phyloP scores from a whole-genome alignment of 2,329 filamentous ascomycete species.

The Seiridium cupressi region DNA sequence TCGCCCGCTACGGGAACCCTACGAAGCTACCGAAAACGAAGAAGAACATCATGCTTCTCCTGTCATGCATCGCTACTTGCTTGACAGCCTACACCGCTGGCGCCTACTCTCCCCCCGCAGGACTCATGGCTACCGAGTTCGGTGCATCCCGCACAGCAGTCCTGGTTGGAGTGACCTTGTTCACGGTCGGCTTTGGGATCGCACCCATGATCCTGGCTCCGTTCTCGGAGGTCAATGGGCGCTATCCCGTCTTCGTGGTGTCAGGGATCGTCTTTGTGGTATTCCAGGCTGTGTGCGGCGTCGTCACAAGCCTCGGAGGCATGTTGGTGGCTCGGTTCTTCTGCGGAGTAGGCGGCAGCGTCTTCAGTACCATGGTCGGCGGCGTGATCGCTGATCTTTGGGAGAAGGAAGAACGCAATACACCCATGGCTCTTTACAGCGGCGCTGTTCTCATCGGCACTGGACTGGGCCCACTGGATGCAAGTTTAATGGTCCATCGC shows the following conservation, averaged over 20 bases:
- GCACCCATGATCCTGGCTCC: constrained; percentile 86
- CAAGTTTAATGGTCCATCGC: constrained; percentile 65
- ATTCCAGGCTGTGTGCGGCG: constrained; percentile 71
- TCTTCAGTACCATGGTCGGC: constrained; percentile 87
- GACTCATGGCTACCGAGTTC: constrained; percentile 66
- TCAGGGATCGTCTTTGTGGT: constrained; percentile 71
- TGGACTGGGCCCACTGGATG: constrained; percentile 72
- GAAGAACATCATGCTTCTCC: constrained; percentile 68
- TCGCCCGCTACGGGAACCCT: constrained; percentile 67
- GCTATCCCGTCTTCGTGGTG: constrained; percentile 76
- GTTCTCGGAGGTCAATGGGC: constrained; percentile 82
- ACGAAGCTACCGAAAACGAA: constrained; percentile 68
- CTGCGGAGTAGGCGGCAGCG: constrained; percentile 72
- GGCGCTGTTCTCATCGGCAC: constrained; percentile 76
- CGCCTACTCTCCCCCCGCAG: constrained; percentile 69
- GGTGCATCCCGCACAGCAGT: constrained; percentile 63
- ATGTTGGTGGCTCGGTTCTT: constrained; percentile 77
- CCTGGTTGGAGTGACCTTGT: constrained; percentile 76
- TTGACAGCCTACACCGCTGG: constrained; percentile 81
- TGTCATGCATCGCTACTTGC: constrained; percentile 75
- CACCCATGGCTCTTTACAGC: constrained; percentile 88
- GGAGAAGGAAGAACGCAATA: constrained; percentile 74
- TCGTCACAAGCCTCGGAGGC: constrained; percentile 66
- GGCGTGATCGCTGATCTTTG: constrained; percentile 88
- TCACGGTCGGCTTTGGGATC: constrained; percentile 75